Conservation (phyloP, 306 rosid genomes). For the Bauhinia variegata region DNA sequence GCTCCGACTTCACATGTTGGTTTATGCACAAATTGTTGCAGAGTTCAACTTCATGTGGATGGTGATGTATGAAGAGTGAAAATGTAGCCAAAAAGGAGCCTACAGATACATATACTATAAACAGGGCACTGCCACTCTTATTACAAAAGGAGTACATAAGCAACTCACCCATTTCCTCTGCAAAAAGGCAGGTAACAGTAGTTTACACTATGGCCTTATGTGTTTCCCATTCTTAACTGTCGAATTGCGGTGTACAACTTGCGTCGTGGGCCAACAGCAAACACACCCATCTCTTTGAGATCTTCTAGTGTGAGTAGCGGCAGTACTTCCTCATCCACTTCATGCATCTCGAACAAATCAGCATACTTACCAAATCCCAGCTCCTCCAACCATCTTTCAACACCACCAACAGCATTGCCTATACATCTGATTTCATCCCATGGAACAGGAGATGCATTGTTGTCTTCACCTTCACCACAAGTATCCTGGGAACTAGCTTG, state of each 20-base stretch:
- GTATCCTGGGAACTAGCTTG: conserved; percentile 16
- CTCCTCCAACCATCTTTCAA: conserved; percentile 43
- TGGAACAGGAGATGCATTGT: conserved; percentile 8
- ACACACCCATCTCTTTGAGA: conserved; percentile 53
- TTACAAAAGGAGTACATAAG: conserved; percentile 27
- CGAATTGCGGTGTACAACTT: conserved; percentile 44
- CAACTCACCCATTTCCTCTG: conserved; percentile 3
- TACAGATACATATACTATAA: conserved; percentile 6
- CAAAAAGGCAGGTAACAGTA: conserved; percentile 21
- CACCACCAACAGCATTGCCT: conserved; percentile 20
- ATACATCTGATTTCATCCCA: conserved; percentile 27
- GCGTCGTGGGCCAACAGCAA: conserved; percentile 46
- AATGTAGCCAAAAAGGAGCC: not conserved
- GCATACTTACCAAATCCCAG: conserved; percentile 49
- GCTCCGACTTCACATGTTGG: not conserved
- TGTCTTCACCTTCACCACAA: conserved; percentile 23
- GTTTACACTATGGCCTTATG: not conserved
- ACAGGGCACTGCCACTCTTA: not conserved
- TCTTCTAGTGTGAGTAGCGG: conserved; percentile 51
- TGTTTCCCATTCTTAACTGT: conserved; percentile 29
- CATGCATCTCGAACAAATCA: conserved; percentile 45
- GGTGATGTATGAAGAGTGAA: not conserved
- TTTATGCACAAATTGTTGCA: not conserved
- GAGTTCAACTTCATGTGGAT: not conserved
- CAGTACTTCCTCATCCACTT: conserved; percentile 52